phyloP scores from a whole-genome alignment of 306 rosid species.

The Trichosanthes truncata region DNA sequence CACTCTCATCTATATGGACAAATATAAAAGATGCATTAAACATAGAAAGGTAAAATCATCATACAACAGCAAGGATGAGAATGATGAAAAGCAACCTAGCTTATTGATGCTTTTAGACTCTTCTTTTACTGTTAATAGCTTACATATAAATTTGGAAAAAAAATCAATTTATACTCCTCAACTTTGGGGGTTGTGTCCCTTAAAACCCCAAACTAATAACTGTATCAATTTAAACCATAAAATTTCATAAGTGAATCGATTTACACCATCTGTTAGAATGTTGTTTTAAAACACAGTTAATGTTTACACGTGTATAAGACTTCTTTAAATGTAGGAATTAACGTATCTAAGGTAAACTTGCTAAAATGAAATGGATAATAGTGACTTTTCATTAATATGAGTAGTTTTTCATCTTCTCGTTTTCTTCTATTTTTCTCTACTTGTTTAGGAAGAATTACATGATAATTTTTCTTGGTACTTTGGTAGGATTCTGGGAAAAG shows the following conservation, averaged over 20 bases:
- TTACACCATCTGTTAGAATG: neutral
- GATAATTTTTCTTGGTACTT: too few relatives aligned
- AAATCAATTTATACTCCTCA: neutral
- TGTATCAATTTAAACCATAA: neutral
- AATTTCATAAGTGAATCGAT: neutral
- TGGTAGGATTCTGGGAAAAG: too few relatives aligned
- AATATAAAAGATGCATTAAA: constrained; percentile 12
- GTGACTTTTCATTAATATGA: neutral
- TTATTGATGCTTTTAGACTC: neutral
- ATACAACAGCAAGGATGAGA: neutral
- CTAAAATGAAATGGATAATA: neutral
- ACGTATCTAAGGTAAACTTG: neutral
- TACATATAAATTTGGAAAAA: neutral
- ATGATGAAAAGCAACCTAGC: neutral
- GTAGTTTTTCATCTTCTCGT: neutral
- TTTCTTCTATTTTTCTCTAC: neutral
- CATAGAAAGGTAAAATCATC: neutral
- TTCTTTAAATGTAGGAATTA: neutral
- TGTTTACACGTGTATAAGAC: neutral
- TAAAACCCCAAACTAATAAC: neutral
- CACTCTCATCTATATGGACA: constrained; percentile 54
- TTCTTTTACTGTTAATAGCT: neutral
- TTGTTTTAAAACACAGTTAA: neutral
- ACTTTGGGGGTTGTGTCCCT: neutral
- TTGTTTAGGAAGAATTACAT: neutral